phyloP scores from a whole-genome alignment of 495 filamentous ascomycete genomes.

The Penicillium herquei region DNA sequence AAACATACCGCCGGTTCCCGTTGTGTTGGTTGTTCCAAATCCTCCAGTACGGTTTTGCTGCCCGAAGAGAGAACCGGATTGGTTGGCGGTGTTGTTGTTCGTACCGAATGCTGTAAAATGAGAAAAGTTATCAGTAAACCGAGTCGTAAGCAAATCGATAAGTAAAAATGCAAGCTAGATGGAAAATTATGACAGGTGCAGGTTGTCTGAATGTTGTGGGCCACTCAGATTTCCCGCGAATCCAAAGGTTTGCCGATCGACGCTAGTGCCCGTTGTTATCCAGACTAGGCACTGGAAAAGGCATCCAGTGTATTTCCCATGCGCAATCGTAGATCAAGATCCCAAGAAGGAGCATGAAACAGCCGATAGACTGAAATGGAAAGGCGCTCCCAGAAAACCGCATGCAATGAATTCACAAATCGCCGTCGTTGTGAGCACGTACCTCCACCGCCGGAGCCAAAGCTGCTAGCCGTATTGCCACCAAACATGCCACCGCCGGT shows the following conservation, averaged over 20 bases:
- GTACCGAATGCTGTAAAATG: constrained; percentile 37
- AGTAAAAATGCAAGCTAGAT: constrained; percentile 10
- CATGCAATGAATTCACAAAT: constrained; percentile 32
- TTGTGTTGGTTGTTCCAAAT: constrained; percentile 50
- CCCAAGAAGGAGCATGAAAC: not conserved
- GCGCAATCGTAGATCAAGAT: not conserved
- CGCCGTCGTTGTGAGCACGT: constrained; percentile 42
- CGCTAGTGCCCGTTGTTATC: not conserved
- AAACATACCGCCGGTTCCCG: constrained; percentile 21
- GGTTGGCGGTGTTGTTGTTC: constrained; percentile 30
- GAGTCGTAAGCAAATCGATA: constrained; percentile 1
- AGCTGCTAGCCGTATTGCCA: constrained; percentile 47
- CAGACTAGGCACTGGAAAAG: not conserved
- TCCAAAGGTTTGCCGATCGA: constrained; percentile 1
- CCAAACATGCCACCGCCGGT: constrained; percentile 46
- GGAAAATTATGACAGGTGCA: not conserved
- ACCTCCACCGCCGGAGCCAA: constrained; percentile 61
- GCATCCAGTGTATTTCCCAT: not conserved
- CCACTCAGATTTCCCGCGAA: not conserved
- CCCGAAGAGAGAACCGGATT: constrained; percentile 38
- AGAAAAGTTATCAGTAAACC: constrained; percentile 18
- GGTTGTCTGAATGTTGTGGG: not conserved
- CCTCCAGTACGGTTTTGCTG: constrained; percentile 38
- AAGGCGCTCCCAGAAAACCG: not conserved
- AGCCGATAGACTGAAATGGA: not conserved